Evolutionary conservation across 192 early-diverging fungal genomes (phyloP), one percentile per base, ranked within the genome.

Genomic region (Podila epigama): DNA sequence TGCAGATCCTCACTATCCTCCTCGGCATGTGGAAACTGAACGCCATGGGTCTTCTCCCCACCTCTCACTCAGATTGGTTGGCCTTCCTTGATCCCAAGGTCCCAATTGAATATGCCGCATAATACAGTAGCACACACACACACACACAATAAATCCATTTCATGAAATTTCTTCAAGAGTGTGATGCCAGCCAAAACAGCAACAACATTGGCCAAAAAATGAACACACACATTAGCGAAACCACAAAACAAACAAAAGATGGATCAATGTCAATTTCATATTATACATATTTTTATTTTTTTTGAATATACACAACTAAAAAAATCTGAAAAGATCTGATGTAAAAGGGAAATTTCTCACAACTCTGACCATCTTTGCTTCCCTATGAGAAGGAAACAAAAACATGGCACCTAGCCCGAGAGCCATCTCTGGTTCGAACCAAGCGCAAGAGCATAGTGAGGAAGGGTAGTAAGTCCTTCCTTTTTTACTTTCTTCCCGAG

Each of bases 31-130:
- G 94, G 81, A 96, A 98, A 48, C 89, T 92, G 70, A 87, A 89
- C 32, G 85, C 91, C 50, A 98, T 99, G 97, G 98, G 98, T 18
- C 73, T 99, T 40, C 81, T 99, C 66, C 98, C 98, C 0, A 98
- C 96, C 0, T 87, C 94, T 0, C 82, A 90, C 13, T 94, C 92
- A 0, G 97, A 99, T 82, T 99, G 97, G 97, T 82, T 99, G 34
- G 92, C 95, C 0, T 99, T 99, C 78, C 67, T 96, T 55, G 89
- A 89, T 32, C 86, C 87, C 16, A 93, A 92, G 70, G 61, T 53
- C 29, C 79, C 85, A 29, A 9, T 72, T 1, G 80, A 85, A 58
- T 64, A 77, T 22, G 35, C 66, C 2, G 65, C 66, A 60, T 75
- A 75, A 50, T 52, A 42, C 27, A n/a, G n/a, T n/a, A n/a, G n/a